phyloP scores from a whole-genome alignment of 768 basidiomycete genomes.

The Boletellus ananiceps region DNA sequence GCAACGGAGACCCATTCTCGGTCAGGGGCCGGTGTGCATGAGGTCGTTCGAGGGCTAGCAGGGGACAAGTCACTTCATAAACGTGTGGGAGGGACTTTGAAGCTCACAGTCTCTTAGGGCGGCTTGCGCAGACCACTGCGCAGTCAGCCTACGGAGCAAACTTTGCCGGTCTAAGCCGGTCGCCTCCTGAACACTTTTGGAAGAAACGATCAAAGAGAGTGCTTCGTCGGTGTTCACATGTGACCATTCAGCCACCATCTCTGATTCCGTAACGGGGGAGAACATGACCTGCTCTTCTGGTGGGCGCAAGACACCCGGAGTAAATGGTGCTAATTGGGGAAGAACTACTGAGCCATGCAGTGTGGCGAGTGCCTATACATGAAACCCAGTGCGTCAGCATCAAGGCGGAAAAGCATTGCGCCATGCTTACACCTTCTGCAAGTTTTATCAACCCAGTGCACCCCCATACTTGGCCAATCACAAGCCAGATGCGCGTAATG shows the following conservation, averaged over 20 bases:
- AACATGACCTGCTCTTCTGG: slow-evolving; percentile 45
- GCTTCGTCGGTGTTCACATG: slow-evolving; percentile 52
- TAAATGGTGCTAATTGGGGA: slow-evolving; percentile 32
- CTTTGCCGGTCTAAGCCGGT: slow-evolving; percentile 57
- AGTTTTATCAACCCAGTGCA: slow-evolving; percentile 47
- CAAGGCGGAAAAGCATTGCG: slow-evolving; percentile 12
- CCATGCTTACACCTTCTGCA: slow-evolving; percentile 50
- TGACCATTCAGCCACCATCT: slow-evolving; percentile 23
- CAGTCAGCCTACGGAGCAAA: slow-evolving; percentile 50
- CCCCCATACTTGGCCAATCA: slow-evolving; percentile 70
- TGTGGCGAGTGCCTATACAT: slow-evolving; percentile 42
- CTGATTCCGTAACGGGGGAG: slow-evolving; percentile 25
- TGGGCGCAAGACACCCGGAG: slow-evolving; percentile 40
- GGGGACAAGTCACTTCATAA: slow-evolving; percentile 6
- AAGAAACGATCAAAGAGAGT: slow-evolving; percentile 51
- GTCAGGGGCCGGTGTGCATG: slow-evolving; percentile 55
- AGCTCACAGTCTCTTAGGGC: slow-evolving; percentile 74
- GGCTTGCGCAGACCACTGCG: slow-evolving; percentile 67
- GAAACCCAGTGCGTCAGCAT: slow-evolving; percentile 13
- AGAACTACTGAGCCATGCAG: slow-evolving; percentile 37
- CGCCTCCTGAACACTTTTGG: slow-evolving; percentile 52
- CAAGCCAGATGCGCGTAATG: slow-evolving; percentile 59
- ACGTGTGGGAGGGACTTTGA: slow-evolving; percentile 6
- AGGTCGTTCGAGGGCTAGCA: slow-evolving; percentile 51
- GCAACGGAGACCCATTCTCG: slow-evolving; percentile 68